phyloP scores from a whole-genome alignment of 306 rosid genomes.

The Quercus engelmannii region DNA sequence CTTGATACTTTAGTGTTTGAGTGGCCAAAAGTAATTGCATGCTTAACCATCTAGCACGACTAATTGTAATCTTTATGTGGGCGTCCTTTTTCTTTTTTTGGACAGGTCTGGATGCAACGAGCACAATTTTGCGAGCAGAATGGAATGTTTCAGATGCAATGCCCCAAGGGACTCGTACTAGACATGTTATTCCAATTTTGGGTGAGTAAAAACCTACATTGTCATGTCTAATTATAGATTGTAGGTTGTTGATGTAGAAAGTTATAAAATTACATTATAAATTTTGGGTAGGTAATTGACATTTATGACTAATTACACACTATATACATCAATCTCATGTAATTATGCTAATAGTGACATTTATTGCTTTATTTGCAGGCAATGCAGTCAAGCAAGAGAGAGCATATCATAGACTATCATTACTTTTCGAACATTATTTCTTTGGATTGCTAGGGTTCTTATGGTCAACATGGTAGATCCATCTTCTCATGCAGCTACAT shows the following conservation, averaged over 20 bases:
- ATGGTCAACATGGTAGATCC: slow-evolving; percentile 24
- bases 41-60: neutral
- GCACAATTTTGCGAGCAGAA: slow-evolving; percentile 96
- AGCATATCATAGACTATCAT: slow-evolving; percentile 18
- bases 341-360: neutral
- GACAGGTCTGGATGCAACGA: slow-evolving; percentile 91
- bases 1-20: neutral
- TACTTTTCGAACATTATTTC: slow-evolving; percentile 31
- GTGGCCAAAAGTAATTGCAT: neutral
- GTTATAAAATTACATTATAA: too few relatives aligned
- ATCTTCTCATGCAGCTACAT: slow-evolving; percentile 31
- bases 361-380: slow-evolving; percentile 32
- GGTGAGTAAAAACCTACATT: slow-evolving; percentile 3
- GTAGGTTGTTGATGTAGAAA: too few relatives aligned
- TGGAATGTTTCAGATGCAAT: slow-evolving; percentile 93
- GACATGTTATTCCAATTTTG: slow-evolving; percentile 33
- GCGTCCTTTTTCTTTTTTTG: neutral
- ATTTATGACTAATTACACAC: too few relatives aligned
- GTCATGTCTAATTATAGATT: too few relatives aligned
- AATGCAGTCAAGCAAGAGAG: slow-evolving; percentile 31
- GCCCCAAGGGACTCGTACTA: slow-evolving; percentile 88
- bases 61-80: neutral
- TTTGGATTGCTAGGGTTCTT: slow-evolving; percentile 28
- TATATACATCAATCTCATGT: neutral
- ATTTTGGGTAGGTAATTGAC: too few relatives aligned